A percentile compares a stretch with the other conserved stretches of the same genome.
Evolutionary conservation across 1,284 basidiomycete genomes (phyloP).

Genomic region (Cryptococcus sp.): DNA sequence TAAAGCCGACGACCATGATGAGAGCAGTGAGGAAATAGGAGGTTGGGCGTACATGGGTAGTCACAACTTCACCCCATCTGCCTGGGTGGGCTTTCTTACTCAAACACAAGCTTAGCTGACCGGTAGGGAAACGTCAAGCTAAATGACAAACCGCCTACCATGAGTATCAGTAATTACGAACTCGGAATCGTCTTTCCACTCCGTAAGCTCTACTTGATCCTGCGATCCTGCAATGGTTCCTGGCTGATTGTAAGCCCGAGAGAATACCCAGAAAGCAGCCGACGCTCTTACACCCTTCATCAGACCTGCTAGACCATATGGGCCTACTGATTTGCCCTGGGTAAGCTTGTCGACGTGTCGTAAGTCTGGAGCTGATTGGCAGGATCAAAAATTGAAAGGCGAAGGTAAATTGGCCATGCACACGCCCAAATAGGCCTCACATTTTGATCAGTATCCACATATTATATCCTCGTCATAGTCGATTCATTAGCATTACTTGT

Average conservation of each 20-base stretch:
- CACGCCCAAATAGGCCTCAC: not conserved
- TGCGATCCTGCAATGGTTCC: not conserved
- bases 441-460: not conserved
- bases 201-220: slow-evolving; percentile 17
- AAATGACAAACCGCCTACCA: slow-evolving; percentile 28
- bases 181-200: slow-evolving; percentile 46
- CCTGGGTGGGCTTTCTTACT: slow-evolving; percentile 34
- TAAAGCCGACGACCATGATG: slow-evolving; percentile 25
- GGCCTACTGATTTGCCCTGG: slow-evolving; percentile 34
- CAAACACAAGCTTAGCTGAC: not conserved
- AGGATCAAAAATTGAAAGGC: slow-evolving; percentile 12
- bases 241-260: slow-evolving; percentile 19
- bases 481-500: no score
- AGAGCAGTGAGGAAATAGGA: slow-evolving; percentile 22
- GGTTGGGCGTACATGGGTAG: slow-evolving; percentile 46
- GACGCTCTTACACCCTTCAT: slow-evolving; percentile 38
- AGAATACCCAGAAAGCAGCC: slow-evolving; percentile 22
- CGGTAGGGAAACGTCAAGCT: slow-evolving; percentile 37
- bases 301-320: slow-evolving; percentile 38
- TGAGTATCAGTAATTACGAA: slow-evolving; percentile 43
- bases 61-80: slow-evolving; percentile 43
- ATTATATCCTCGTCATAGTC: not conserved
- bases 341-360: slow-evolving; percentile 19
- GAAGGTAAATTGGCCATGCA: not conserved
- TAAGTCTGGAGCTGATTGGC: slow-evolving; percentile 1